Evolutionary conservation across 148 eudicot genomes (phyloP).

Genomic region (Fagopyrum homotropicum): DNA sequence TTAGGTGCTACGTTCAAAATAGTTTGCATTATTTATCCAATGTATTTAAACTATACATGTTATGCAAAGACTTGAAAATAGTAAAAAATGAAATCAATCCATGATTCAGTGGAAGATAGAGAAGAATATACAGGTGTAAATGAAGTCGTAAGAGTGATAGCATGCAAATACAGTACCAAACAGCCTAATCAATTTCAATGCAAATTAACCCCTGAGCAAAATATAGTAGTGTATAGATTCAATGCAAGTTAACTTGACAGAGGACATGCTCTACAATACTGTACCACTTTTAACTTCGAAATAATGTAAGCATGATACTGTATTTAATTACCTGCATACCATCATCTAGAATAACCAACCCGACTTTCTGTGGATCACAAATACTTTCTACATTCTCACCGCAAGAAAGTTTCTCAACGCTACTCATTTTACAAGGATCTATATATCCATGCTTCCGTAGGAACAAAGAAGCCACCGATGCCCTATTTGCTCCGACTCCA

Average conservation of each 20-base stretch:
- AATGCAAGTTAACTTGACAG: background rate
- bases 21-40: background rate
- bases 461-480: conserved; percentile 45
- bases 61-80: background rate
- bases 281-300: background rate
- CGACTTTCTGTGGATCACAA: conserved; percentile 31
- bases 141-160: background rate
- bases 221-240: background rate
- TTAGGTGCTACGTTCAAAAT: conserved; percentile 63
- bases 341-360: conserved; percentile 75
- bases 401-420: conserved; percentile 20
- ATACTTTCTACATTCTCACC: conserved; percentile 22
- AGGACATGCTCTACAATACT: background rate
- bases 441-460: conserved; percentile 47
- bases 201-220: background rate
- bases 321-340: conserved; percentile 77
- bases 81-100: background rate
- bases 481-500: conserved; percentile 83
- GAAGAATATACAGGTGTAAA: background rate
- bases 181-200: conserved; percentile 5
- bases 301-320: background rate
- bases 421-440: conserved; percentile 19
- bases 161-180: background rate
- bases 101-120: background rate
- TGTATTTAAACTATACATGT: background rate